Percentiles rank a stretch among this genome's conserved stretches.
Conservation (phyloP, 2,329 filamentous ascomycete genomes). For the Epichloe hybrida region DNA sequence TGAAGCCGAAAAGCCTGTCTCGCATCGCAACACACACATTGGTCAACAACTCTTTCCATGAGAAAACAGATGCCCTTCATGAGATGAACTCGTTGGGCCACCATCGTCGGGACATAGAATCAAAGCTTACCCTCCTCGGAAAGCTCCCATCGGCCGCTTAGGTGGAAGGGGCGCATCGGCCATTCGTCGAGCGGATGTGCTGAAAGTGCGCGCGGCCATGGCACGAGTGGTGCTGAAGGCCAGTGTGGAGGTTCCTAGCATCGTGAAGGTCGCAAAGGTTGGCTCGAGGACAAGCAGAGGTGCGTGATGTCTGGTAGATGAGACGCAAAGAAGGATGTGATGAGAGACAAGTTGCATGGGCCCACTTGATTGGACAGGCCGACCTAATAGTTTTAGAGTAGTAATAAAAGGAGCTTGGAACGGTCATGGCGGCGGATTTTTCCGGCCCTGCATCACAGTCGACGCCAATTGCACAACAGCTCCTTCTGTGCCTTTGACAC, state of each 20-base stretch:
- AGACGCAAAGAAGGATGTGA: background rate
- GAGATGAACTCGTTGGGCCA: background rate
- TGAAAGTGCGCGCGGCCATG: slow-evolving; percentile 29
- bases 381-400: background rate
- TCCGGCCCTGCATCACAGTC: slow-evolving; percentile 1
- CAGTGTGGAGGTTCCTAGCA: slow-evolving; percentile 31
- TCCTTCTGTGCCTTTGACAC: background rate
- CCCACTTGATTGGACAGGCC: slow-evolving; percentile 7
- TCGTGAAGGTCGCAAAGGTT: slow-evolving; percentile 13
- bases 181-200: slow-evolving; percentile 35
- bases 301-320: background rate
- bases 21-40: background rate
- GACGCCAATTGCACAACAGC: too few species aligned
- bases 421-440: slow-evolving; percentile 9
- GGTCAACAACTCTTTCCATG: background rate
- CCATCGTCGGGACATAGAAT: slow-evolving; percentile 4
- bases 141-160: slow-evolving; percentile 45
- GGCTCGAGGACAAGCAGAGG: background rate
- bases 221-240: slow-evolving; percentile 27
- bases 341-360: background rate
- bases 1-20: slow-evolving; percentile 74
- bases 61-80: background rate
- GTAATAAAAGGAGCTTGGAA: background rate
- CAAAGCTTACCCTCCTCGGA: slow-evolving; percentile 43
- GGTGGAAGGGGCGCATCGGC: slow-evolving; percentile 35